These are phyloP conservation scores for Aureobasidium namibiae DNA, from an alignment of 2,329 filamentous ascomycete species.

Conservation along the genomic window DNA sequence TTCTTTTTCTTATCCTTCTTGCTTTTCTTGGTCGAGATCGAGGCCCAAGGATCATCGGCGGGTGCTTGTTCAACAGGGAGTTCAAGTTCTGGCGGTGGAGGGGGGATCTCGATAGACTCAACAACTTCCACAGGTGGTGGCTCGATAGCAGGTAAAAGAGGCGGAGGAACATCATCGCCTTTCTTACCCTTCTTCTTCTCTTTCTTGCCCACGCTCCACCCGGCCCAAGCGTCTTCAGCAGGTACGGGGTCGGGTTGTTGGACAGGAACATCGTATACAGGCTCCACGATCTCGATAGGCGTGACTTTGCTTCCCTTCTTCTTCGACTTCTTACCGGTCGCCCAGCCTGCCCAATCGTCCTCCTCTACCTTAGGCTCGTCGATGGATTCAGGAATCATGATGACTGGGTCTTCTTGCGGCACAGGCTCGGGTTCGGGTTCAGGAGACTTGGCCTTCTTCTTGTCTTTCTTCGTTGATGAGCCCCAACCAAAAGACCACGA, in stretches of 20 bases:
- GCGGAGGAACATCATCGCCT: conserved; percentile 37
- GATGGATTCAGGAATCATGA: conserved; percentile 39
- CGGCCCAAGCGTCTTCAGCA: conserved; percentile 24
- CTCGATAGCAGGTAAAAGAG: conserved; percentile 42
- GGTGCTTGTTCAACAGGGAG: conserved; percentile 15
- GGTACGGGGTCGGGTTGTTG: conserved; percentile 18
- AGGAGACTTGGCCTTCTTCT: conserved; percentile 33
- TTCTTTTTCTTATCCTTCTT: conserved; percentile 46
- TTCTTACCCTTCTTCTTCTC: conserved; percentile 50
- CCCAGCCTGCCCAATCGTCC: conserved; percentile 44
- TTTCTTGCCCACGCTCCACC: conserved; percentile 40
- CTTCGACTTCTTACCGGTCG: conserved; percentile 40
- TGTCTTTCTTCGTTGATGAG: conserved; percentile 45
- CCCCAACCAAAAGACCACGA: conserved; percentile 52
- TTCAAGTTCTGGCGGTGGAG: conserved; percentile 8
- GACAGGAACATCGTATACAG: conserved; percentile 16
- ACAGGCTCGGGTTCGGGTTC: conserved; percentile 18
- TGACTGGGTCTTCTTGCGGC: conserved; percentile 18
- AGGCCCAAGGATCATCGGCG: conserved; percentile 22
- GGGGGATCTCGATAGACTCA: conserved; percentile 25
- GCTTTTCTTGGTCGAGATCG: conserved; percentile 36
- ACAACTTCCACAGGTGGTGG: conserved; percentile 20
- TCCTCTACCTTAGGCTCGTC: conserved; percentile 43
- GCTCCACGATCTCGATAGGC: conserved; percentile 33
- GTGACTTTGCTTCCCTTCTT: conserved; percentile 48